phyloP scores from a whole-genome alignment of 176 grass and related monocot genomes.

The Luzula sylvatica region DNA sequence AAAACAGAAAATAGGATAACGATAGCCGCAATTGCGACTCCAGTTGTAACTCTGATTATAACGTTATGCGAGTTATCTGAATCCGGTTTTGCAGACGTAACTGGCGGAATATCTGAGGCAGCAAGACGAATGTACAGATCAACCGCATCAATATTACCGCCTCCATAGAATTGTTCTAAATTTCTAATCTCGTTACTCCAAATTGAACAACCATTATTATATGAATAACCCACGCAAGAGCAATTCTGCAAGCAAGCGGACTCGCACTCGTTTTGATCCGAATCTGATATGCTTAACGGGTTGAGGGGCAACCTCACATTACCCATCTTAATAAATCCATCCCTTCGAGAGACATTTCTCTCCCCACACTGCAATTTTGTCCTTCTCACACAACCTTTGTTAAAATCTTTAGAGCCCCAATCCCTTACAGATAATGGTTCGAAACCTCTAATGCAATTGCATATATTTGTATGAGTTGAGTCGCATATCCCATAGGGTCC shows the following conservation, averaged over 20 bases:
- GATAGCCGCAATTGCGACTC: neutral
- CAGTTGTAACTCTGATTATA: neutral
- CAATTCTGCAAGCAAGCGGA: slow-evolving; percentile 26
- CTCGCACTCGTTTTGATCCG: slow-evolving; percentile 21
- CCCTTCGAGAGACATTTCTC: neutral
- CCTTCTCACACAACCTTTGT: slow-evolving; percentile 36
- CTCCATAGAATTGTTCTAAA: slow-evolving; percentile 19
- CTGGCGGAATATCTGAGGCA: slow-evolving; percentile 15
- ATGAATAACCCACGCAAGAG: slow-evolving; percentile 42
- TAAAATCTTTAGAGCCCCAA: slow-evolving; percentile 32
- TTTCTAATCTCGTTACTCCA: slow-evolving; percentile 38
- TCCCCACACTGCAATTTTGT: slow-evolving; percentile 28
- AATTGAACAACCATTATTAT: slow-evolving; percentile 24
- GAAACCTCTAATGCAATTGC: slow-evolving; percentile 47
- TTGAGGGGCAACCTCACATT: slow-evolving; percentile 28
- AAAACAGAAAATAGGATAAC: neutral
- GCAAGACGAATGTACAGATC: slow-evolving; percentile 38
- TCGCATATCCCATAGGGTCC: slow-evolving; percentile 40
- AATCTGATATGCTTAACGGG: neutral
- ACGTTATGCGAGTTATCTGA: no score
- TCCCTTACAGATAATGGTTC: slow-evolving; percentile 2
- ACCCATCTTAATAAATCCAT: slow-evolving; percentile 26
- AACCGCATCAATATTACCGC: neutral
- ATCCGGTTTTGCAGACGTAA: neutral
- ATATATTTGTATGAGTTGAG: slow-evolving; percentile 15